phyloP scores from a whole-genome alignment of 225 moss, liverwort and hornwort genomes.

The Physcomitrellopsis africana region DNA sequence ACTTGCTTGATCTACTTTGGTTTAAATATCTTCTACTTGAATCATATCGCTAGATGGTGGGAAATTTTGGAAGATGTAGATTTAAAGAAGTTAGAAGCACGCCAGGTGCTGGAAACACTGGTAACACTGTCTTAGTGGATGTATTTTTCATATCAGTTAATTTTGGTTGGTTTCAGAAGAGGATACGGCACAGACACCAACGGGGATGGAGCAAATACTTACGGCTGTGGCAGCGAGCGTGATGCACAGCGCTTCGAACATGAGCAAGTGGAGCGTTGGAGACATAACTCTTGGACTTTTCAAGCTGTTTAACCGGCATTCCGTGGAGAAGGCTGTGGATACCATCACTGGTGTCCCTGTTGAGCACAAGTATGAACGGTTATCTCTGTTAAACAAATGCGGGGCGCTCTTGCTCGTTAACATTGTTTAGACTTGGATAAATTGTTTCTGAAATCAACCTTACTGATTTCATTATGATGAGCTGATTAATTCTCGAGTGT shows the following conservation, averaged over 20 bases:
- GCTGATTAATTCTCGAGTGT: neutral
- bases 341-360: slow-evolving; percentile 77
- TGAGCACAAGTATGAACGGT: slow-evolving; percentile 34
- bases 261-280: slow-evolving; percentile 84
- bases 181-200: slow-evolving; percentile 29
- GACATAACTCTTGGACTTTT: slow-evolving; percentile 88
- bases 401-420: neutral
- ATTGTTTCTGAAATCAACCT: neutral
- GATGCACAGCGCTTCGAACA: slow-evolving; percentile 82
- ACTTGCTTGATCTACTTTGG: slow-evolving; percentile 7
- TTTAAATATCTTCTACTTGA: neutral
- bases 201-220: slow-evolving; percentile 66
- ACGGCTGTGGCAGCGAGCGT: slow-evolving; percentile 92
- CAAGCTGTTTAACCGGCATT: slow-evolving; percentile 76
- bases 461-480: slow-evolving; percentile 11
- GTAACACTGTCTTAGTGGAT: neutral
- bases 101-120: neutral
- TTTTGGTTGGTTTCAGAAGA: slow-evolving; percentile 38
- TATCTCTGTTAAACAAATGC: slow-evolving; percentile 18
- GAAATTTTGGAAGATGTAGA: neutral
- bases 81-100: slow-evolving; percentile 4
- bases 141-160: slow-evolving; percentile 18
- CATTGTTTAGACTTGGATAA: neutral
- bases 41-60: slow-evolving; percentile 1
- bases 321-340: slow-evolving; percentile 70